These are phyloP conservation scores for Cercospora beticola DNA, from an alignment of 2,329 filamentous ascomycete genomes.

Conservation along the genomic window DNA sequence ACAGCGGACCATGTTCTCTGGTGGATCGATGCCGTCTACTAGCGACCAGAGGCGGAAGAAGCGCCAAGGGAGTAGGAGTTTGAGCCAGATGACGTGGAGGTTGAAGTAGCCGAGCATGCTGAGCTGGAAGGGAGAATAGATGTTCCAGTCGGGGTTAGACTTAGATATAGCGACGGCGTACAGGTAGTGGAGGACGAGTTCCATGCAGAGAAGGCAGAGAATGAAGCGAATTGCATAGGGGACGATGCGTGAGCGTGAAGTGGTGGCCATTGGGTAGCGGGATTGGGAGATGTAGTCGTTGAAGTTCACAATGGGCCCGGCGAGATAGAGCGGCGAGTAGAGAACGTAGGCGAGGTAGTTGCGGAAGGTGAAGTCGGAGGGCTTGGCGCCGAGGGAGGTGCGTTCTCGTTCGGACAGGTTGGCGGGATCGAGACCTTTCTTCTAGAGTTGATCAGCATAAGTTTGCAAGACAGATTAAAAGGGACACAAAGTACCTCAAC, in stretches of 20 bases:
- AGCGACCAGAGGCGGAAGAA: slow-evolving; percentile 97
- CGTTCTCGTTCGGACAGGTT: slow-evolving; percentile 87
- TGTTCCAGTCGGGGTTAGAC: slow-evolving; percentile 71
- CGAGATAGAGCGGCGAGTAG: slow-evolving; percentile 89
- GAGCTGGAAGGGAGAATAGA: slow-evolving; percentile 84
- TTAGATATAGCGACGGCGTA: slow-evolving; percentile 93
- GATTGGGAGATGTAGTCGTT: slow-evolving; percentile 94
- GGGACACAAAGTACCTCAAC: slow-evolving; percentile 64
- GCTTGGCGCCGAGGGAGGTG: slow-evolving; percentile 70
- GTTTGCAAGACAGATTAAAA: background rate
- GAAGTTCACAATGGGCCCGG: slow-evolving; percentile 92
- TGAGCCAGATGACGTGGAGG: slow-evolving; percentile 95
- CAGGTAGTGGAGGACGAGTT: slow-evolving; percentile 84
- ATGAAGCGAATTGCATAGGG: slow-evolving; percentile 83
- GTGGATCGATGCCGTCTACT: slow-evolving; percentile 85
- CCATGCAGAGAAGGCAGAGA: slow-evolving; percentile 80
- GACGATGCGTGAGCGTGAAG: slow-evolving; percentile 64
- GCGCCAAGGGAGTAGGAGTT: slow-evolving; percentile 94
- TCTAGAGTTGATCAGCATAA: slow-evolving; percentile 72
- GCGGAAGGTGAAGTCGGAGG: slow-evolving; percentile 71
- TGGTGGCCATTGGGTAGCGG: slow-evolving; percentile 71
- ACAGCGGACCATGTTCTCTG: slow-evolving; percentile 97
- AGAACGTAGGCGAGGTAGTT: slow-evolving; percentile 88
- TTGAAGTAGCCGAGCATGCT: slow-evolving; percentile 93
- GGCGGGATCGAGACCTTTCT: slow-evolving; percentile 90